These are phyloP conservation scores for Telopea speciosissima DNA, from an alignment of 177 flowering plant species.

Conservation along the genomic window DNA sequence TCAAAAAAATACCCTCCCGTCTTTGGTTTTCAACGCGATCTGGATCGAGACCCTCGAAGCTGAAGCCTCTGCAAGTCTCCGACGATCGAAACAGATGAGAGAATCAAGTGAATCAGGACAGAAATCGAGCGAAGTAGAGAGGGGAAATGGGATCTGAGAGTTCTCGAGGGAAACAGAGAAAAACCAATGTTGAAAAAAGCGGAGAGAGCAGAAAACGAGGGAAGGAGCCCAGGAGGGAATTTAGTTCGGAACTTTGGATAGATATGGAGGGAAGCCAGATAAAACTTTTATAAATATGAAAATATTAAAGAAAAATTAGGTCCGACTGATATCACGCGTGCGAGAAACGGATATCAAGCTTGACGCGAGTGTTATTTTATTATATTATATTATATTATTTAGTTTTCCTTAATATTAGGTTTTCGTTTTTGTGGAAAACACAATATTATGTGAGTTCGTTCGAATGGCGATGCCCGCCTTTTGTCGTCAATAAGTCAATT, in stretches of 20 bases:
- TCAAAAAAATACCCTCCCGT: slow-evolving; percentile 6
- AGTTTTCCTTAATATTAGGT: no score
- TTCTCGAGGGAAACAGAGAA: slow-evolving; percentile 20
- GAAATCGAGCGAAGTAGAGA: slow-evolving; percentile 10
- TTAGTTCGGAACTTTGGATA: slow-evolving; percentile 54
- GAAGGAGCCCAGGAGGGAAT: slow-evolving; percentile 72
- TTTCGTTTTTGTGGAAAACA: neutral
- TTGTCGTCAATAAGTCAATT: neutral
- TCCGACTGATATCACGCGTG: no score
- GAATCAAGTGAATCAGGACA: slow-evolving; percentile 4
- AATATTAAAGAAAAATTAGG: neutral
- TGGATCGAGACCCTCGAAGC: slow-evolving; percentile 5
- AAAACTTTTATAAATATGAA: slow-evolving; percentile 1
- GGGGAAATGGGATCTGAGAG: slow-evolving; percentile 9
- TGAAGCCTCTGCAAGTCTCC: neutral
- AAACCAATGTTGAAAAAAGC: slow-evolving; percentile 13
- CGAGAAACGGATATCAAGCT: no score
- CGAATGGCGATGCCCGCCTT: slow-evolving; percentile 21
- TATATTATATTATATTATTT: no score
- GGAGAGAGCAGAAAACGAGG: slow-evolving; percentile 51
- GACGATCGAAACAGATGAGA: slow-evolving; percentile 1
- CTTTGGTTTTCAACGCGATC: neutral
- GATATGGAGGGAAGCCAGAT: slow-evolving; percentile 75
- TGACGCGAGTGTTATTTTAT: no score
- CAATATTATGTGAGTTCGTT: neutral